Evolutionary conservation across 2,329 filamentous ascomycete species (phyloP).

Genomic region (Bipolaris zeicola): DNA sequence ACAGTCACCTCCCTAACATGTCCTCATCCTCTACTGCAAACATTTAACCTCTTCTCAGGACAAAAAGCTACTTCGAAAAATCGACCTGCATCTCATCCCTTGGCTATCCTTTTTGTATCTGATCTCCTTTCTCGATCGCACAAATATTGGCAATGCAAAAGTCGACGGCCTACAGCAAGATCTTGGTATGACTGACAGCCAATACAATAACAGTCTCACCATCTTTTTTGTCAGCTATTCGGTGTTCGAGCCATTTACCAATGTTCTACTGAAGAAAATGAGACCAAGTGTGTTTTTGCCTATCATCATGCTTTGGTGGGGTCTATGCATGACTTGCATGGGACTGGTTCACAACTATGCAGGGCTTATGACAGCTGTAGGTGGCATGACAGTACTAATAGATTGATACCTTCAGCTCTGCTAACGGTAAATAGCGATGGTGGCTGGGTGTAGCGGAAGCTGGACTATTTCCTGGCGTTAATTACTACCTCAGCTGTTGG

Average conservation of each 20-base stretch:
- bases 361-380: conserved; percentile 65
- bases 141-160: conserved; percentile 78
- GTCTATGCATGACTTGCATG: conserved; percentile 70
- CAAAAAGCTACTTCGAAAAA: conserved; percentile 64
- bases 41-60: conserved; percentile 54
- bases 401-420: not conserved
- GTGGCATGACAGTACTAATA: not conserved
- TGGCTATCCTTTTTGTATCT: conserved; percentile 75
- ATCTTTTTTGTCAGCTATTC: conserved; percentile 90
- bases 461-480: conserved; percentile 68
- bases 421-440: conserved; percentile 40
- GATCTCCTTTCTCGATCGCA: conserved; percentile 71
- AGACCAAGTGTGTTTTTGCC: conserved; percentile 81
- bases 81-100: conserved; percentile 66
- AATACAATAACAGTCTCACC: conserved; percentile 77
- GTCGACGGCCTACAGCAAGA: conserved; percentile 63
- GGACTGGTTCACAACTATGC: conserved; percentile 68
- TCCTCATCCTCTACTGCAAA: not conserved
- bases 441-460: conserved; percentile 77
- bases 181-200: conserved; percentile 64
- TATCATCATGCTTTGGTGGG: conserved; percentile 73
- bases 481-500: conserved; percentile 84
- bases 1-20: not conserved
- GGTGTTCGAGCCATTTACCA: conserved; percentile 77
- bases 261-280: conserved; percentile 77